phyloP scores from a whole-genome alignment of 78 protist species.

The Dictyostelium citrinum region DNA sequence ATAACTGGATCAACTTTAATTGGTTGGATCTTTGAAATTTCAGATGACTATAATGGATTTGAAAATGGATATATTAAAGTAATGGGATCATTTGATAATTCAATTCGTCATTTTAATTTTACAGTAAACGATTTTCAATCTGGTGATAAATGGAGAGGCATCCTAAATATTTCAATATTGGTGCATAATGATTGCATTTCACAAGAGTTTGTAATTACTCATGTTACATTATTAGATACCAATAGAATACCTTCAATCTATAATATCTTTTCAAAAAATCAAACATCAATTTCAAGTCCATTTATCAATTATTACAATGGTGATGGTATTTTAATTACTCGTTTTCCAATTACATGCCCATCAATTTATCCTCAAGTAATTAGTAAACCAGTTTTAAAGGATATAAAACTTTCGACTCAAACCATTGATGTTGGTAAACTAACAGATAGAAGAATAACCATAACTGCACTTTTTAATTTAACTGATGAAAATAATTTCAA shows the following conservation, averaged over 20 bases:
- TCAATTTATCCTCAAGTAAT: too few species aligned
- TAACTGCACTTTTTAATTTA: neutral
- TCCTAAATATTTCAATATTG: too few species aligned
- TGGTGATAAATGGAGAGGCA: neutral
- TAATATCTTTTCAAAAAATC: neutral
- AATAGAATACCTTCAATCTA: neutral
- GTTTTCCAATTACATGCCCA: neutral
- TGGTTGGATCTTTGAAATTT: neutral
- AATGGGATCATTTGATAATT: neutral
- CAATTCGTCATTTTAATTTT: neutral
- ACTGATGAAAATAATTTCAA: neutral
- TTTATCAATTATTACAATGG: neutral
- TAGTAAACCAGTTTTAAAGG: neutral
- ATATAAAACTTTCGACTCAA: neutral
- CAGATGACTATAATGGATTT: neutral
- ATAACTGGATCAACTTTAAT: neutral
- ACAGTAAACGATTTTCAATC: neutral
- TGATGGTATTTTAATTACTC: neutral
- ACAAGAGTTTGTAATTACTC: neutral
- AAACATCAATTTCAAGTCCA: slow-evolving; percentile 2
- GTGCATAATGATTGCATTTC: too few species aligned
- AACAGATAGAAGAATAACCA: neutral
- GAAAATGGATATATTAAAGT: neutral
- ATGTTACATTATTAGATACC: neutral
- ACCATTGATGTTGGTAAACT: neutral